Conservation (phyloP, 164 flowering plant species). For the Brasenia schreberi region DNA sequence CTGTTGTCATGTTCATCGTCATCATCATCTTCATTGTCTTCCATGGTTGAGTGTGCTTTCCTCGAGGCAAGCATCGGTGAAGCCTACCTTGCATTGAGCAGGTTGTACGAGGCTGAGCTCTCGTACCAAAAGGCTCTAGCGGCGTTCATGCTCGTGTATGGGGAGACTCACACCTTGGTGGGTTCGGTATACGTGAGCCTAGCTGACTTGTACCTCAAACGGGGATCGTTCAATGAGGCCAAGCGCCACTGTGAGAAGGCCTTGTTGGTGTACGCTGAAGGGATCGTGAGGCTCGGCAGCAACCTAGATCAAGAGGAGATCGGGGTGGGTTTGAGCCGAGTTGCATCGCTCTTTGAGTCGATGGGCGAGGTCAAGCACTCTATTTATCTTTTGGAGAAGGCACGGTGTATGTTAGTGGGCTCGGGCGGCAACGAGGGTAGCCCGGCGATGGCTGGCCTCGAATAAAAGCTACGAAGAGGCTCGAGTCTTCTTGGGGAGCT, state of each 20-base stretch:
- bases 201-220: conserved; percentile 2
- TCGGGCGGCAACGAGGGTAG: neutral
- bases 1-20: neutral
- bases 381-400: conserved; percentile 2
- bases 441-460: neutral
- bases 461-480: neutral
- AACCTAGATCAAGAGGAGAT: neutral
- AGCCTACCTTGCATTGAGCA: conserved; percentile 1
- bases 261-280: neutral
- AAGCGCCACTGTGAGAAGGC: conserved; percentile 4
- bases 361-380: conserved; percentile 6
- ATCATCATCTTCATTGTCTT: neutral
- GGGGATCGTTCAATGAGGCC: conserved; percentile 3
- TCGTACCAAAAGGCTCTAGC: conserved; percentile 2
- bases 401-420: neutral
- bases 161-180: conserved; percentile 3
- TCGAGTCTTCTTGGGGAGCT: neutral
- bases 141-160: conserved; percentile 1
- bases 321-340: neutral
- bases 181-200: conserved; percentile 3
- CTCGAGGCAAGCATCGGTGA: conserved; percentile 4
- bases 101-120: conserved; percentile 1
- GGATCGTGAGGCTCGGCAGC: neutral
- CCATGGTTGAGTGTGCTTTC: neutral
- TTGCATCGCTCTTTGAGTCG: conserved; percentile 3